phyloP scores from a whole-genome alignment of 2,329 filamentous ascomycete species.

The Knufia petricola region DNA sequence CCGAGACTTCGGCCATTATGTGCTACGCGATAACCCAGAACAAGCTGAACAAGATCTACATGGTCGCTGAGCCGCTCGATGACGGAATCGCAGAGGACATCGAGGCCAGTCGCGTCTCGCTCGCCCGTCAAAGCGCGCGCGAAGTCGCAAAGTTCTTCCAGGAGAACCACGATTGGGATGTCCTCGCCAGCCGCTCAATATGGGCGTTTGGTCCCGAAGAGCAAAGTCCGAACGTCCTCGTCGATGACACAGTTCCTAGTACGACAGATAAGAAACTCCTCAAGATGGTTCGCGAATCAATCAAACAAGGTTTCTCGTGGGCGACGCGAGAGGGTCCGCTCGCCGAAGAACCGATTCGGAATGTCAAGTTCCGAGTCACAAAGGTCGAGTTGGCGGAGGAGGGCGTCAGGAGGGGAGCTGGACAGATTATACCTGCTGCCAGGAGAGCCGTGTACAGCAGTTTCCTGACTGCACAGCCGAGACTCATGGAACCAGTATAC shows the following conservation, averaged over 20 bases:
- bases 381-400: conserved; percentile 79
- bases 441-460: conserved; percentile 88
- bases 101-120: conserved; percentile 78
- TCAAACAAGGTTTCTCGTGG: conserved; percentile 95
- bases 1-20: conserved; percentile 93
- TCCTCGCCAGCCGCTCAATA: conserved; percentile 85
- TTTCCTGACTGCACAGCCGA: conserved; percentile 92
- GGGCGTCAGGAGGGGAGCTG: conserved; percentile 88
- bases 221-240: conserved; percentile 84
- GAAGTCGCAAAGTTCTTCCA: conserved; percentile 96
- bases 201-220: conserved; percentile 99
- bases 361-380: conserved; percentile 94
- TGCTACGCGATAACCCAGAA: conserved; percentile 97
- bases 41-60: conserved; percentile 98
- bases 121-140: conserved; percentile 73
- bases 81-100: conserved; percentile 93
- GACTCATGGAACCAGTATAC: conserved; percentile 95
- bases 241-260: conserved; percentile 89
- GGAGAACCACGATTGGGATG: conserved; percentile 93
- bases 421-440: conserved; percentile 93
- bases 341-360: conserved; percentile 97
- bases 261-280: conserved; percentile 92
- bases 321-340: conserved; percentile 88
- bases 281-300: conserved; percentile 77
- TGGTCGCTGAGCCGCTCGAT: conserved; percentile 93